Conservation (phyloP, 2,329 filamentous ascomycete genomes). For the Talaromyces sp. region DNA sequence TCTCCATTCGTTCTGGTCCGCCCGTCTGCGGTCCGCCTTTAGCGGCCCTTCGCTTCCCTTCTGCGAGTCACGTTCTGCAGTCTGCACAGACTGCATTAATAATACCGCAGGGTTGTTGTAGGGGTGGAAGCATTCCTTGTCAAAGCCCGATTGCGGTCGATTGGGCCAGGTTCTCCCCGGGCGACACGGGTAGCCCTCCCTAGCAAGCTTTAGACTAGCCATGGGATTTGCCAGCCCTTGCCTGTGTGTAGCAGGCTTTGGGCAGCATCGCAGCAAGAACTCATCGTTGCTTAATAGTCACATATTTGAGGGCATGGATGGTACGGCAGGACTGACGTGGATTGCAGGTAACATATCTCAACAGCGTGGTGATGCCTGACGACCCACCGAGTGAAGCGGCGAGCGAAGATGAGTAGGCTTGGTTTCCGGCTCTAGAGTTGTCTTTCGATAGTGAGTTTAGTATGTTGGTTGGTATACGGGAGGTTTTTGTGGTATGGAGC, state of each 20-base stretch:
- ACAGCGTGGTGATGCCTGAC: slow-evolving; percentile 69
- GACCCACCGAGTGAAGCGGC: slow-evolving; percentile 2
- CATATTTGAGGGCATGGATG: neutral
- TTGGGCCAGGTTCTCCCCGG: neutral
- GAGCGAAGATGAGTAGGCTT: neutral
- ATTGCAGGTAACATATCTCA: slow-evolving; percentile 62
- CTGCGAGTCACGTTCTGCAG: neutral
- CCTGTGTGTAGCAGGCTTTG: neutral
- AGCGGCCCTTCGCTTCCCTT: slow-evolving; percentile 1
- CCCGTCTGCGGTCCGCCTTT: slow-evolving; percentile 10
- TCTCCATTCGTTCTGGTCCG: slow-evolving; percentile 8
- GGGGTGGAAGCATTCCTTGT: neutral
- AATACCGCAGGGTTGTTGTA: neutral
- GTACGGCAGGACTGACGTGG: neutral
- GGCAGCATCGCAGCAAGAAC: neutral
- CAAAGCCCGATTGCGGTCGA: neutral
- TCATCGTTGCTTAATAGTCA: neutral
- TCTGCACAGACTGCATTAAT: neutral
- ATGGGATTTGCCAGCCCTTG: neutral
- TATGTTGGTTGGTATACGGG: neutral
- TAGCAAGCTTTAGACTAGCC: neutral
- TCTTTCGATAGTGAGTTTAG: neutral
- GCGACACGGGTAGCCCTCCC: neutral
- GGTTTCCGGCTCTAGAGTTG: neutral
- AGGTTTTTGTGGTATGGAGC: neutral